A percentile compares a stretch with the other conserved stretches of the same genome.
phyloP scores from a whole-genome alignment of 2,329 filamentous ascomycete genomes.

The Leptographium wingfieldii region DNA sequence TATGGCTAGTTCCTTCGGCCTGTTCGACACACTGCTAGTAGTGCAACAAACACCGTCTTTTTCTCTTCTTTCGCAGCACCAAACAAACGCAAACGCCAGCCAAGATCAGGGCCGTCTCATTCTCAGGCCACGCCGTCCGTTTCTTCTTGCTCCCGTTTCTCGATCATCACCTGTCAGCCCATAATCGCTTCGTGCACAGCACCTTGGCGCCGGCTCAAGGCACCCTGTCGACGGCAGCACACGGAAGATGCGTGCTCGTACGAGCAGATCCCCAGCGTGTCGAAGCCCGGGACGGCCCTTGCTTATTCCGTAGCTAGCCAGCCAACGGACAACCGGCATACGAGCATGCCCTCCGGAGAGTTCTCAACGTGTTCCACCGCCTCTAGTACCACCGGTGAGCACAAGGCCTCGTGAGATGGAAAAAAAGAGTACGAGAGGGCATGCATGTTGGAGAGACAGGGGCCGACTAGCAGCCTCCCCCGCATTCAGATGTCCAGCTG shows the following conservation, averaged over 20 bases:
- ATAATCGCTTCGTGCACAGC: background rate
- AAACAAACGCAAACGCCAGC: background rate
- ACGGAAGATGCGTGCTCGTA: background rate
- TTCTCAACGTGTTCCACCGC: too few relatives aligned
- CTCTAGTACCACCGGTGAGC: background rate
- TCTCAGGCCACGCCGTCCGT: background rate
- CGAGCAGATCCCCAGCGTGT: background rate
- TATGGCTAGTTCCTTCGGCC: background rate
- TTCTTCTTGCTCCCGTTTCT: background rate
- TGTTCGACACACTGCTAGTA: background rate
- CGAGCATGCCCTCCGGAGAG: too few relatives aligned
- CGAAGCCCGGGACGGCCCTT: background rate
- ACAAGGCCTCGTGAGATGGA: background rate
- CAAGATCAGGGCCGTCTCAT: background rate
- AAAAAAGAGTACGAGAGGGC: background rate
- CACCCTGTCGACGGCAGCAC: background rate
- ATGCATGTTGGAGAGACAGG: background rate
- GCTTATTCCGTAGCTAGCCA: background rate
- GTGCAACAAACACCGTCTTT: background rate
- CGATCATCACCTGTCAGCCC: background rate
- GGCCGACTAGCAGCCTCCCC: background rate
- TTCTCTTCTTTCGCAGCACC: background rate
- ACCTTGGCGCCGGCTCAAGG: background rate
- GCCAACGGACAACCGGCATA: too few relatives aligned
- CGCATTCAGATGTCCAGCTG: background rate